Evolutionary conservation across 768 basidiomycete species (phyloP).

Genomic region (Daedaleopsis nitida): DNA sequence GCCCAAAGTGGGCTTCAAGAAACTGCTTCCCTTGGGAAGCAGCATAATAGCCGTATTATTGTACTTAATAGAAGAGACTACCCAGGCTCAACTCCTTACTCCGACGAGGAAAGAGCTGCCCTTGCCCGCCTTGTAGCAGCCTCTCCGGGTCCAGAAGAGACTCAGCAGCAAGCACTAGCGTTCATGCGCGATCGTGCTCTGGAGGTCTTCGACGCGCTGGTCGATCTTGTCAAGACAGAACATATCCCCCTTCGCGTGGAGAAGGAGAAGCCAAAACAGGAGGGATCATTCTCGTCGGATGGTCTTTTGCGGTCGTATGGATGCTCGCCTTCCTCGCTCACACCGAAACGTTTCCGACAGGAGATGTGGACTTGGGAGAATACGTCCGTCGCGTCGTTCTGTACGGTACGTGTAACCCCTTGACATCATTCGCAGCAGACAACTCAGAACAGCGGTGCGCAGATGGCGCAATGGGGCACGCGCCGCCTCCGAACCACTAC

Average conservation of each 20-base stretch:
- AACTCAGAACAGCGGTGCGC: background rate
- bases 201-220: conserved; percentile 39
- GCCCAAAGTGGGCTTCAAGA: conserved; percentile 17
- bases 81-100: conserved; percentile 27
- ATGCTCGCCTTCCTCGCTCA: conserved; percentile 25
- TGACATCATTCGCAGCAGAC: background rate
- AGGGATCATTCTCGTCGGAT: conserved; percentile 32
- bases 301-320: conserved; percentile 37
- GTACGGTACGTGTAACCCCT: background rate
- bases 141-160: background rate
- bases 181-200: conserved; percentile 32
- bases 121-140: background rate
- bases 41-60: conserved; percentile 27
- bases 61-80: conserved; percentile 31
- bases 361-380: background rate
- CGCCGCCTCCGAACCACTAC: background rate
- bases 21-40: conserved; percentile 20
- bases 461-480: background rate
- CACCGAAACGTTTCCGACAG: conserved; percentile 16
- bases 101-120: conserved; percentile 17
- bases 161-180: background rate
- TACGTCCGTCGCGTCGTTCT: background rate
- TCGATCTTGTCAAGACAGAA: conserved; percentile 32
- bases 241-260: conserved; percentile 25
- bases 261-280: background rate